Conservation (phyloP, 1,139 yeast species). For the Blastobotrys elegans region DNA sequence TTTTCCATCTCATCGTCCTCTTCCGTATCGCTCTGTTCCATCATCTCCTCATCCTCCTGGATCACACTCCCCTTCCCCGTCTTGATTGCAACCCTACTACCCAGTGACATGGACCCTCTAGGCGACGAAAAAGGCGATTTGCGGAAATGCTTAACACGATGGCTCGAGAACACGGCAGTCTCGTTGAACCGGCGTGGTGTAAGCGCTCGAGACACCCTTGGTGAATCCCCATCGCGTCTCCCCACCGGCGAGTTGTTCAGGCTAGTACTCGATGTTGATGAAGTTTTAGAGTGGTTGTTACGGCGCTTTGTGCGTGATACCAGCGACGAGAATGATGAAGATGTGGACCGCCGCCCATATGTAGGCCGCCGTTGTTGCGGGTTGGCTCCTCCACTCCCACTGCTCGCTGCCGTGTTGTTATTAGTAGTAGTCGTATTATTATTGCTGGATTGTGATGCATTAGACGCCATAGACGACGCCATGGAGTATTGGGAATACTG, state of each 20-base stretch:
- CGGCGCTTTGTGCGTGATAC: conserved; percentile 20
- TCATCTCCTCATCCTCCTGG: conserved; percentile 5
- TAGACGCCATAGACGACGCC: conserved; percentile 26
- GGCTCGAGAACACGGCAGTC: conserved; percentile 20
- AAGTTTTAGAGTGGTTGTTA: conserved; percentile 27
- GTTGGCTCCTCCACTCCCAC: too few relatives aligned
- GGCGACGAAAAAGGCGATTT: conserved; percentile 11
- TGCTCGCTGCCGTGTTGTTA: too few relatives aligned
- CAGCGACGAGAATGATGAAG: conserved; percentile 33
- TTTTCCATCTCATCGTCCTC: neutral
- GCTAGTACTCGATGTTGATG: conserved; percentile 32
- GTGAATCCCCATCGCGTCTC: conserved; percentile 13
- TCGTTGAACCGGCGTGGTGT: conserved; percentile 21
- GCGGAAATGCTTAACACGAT: conserved; percentile 12
- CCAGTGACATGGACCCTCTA: conserved; percentile 8
- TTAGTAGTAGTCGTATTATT: neutral
- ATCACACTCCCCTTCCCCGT: conserved; percentile 15
- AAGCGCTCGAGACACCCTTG: conserved; percentile 4
- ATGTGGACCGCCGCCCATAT: conserved; percentile 29
- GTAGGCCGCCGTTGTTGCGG: conserved; percentile 19
- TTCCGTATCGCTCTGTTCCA: neutral
- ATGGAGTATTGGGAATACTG: conserved; percentile 47
- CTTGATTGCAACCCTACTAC: conserved; percentile 18
- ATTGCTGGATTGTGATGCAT: conserved; percentile 19
- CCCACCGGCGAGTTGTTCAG: conserved; percentile 23